Percentiles rank a stretch among this genome's conserved stretches.
Conservation (phyloP, 2,329 filamentous ascomycete genomes). For the Aphanocladium album region DNA sequence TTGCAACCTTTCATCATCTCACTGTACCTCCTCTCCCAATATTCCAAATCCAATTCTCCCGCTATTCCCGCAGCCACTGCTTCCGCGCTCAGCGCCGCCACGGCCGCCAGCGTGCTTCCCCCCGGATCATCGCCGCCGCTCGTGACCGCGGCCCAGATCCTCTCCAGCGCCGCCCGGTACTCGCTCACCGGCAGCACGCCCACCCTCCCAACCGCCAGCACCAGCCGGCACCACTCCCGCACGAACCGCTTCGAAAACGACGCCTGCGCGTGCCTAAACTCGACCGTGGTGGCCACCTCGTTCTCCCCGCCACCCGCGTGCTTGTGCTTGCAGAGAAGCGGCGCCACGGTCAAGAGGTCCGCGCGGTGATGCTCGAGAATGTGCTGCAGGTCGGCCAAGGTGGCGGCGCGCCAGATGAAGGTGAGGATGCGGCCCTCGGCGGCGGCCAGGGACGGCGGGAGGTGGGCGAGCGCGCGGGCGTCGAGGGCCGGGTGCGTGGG, state of each 20-base stretch:
- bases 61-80: not conserved
- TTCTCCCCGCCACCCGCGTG: not conserved
- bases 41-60: not conserved
- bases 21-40: not conserved
- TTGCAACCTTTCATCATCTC: not conserved
- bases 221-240: constrained; percentile 13
- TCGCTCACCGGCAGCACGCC: constrained; percentile 11
- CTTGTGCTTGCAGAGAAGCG: constrained; percentile 1
- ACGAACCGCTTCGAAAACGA: constrained; percentile 14
- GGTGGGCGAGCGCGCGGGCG: not conserved
- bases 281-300: constrained; percentile 11
- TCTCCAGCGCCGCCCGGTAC: constrained; percentile 6
- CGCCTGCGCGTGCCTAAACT: constrained; percentile 18
- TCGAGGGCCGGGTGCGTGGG: not conserved
- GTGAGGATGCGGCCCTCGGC: not conserved
- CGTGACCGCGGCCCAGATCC: not conserved
- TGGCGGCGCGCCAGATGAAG: not conserved
- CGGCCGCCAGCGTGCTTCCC: not conserved
- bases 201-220: constrained; percentile 14
- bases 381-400: not conserved
- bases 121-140: not conserved
- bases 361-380: not conserved
- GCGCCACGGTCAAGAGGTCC: not conserved
- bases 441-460: not conserved
- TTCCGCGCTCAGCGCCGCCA: not conserved